Evolutionary conservation across 2,329 filamentous ascomycete species (phyloP).

Genomic region (Chaetomium globosum): DNA sequence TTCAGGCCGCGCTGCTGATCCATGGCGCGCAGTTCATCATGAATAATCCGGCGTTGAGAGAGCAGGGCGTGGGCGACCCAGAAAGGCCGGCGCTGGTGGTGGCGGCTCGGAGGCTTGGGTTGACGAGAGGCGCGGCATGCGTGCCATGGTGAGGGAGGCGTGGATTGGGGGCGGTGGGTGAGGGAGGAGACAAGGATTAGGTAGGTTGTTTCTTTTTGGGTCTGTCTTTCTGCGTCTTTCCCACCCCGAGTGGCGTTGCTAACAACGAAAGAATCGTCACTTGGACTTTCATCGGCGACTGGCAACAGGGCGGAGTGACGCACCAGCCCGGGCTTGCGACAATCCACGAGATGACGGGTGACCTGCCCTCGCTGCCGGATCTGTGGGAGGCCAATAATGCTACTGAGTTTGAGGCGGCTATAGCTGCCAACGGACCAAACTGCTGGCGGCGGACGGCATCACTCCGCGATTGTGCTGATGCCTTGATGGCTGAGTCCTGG

Average conservation of each 20-base stretch:
- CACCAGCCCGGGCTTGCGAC: conserved; percentile 35
- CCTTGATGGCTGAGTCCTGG: conserved; percentile 22
- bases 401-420: conserved; percentile 29
- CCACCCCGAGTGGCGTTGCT: not conserved
- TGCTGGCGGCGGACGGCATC: conserved; percentile 22
- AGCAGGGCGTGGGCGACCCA: conserved; percentile 27
- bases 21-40: conserved; percentile 34
- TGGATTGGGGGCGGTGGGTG: conserved; percentile 18
- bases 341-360: conserved; percentile 36
- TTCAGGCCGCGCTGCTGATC: conserved; percentile 38
- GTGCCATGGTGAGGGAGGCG: not conserved
- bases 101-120: conserved; percentile 15
- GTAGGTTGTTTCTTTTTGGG: not conserved
- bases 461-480: conserved; percentile 15
- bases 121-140: conserved; percentile 8
- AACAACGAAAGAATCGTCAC: conserved; percentile 32
- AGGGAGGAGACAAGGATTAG: conserved; percentile 20
- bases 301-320: conserved; percentile 39
- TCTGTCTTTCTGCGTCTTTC: not conserved
- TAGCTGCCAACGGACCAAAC: conserved; percentile 2
- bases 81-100: conserved; percentile 33
- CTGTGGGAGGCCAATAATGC: conserved; percentile 37
- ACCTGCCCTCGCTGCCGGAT: conserved; percentile 35
- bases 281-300: conserved; percentile 37
- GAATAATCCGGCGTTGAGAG: conserved; percentile 28